phyloP scores from a whole-genome alignment of 352 stramenopile species.

The Detonula confervacea region DNA sequence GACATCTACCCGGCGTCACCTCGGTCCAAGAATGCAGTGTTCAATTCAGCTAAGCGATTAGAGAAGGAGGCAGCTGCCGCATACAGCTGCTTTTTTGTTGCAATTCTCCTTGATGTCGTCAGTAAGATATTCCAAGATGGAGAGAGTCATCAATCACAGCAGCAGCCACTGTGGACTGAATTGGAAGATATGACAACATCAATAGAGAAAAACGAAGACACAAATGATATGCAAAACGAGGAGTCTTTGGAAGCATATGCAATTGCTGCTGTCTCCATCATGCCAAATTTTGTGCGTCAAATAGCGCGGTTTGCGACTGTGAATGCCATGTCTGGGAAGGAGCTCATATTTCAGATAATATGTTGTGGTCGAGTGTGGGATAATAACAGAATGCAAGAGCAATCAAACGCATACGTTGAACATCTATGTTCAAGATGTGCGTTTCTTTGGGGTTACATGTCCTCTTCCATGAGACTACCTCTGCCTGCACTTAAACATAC shows the following conservation, averaged over 20 bases:
- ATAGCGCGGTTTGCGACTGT: constrained; percentile 33
- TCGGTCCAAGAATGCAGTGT: constrained; percentile 43
- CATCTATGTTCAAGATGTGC: constrained; percentile 60
- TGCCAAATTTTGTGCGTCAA: constrained; percentile 44
- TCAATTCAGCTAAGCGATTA: constrained; percentile 42
- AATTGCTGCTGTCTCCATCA: constrained; percentile 22
- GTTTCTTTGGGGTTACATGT: constrained; percentile 65
- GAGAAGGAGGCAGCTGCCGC: constrained; percentile 62
- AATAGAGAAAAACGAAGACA: constrained; percentile 22
- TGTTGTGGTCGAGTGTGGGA: constrained; percentile 60
- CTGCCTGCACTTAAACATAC: constrained; percentile 49
- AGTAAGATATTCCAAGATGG: constrained; percentile 34
- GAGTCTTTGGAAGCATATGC: constrained; percentile 39
- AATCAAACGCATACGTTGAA: constrained; percentile 81
- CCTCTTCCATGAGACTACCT: constrained; percentile 40
- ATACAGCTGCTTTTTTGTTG: constrained; percentile 67
- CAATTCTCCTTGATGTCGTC: constrained; percentile 46
- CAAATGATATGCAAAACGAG: background rate
- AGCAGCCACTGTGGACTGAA: constrained; percentile 32
- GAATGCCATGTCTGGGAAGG: constrained; percentile 55
- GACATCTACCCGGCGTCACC: constrained; percentile 19
- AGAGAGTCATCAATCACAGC: constrained; percentile 19
- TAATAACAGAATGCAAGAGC: constrained; percentile 68
- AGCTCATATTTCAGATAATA: constrained; percentile 67
- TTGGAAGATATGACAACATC: constrained; percentile 26